Conservation (phyloP, 768 basidiomycete genomes). For the Mycena sanguinolenta region DNA sequence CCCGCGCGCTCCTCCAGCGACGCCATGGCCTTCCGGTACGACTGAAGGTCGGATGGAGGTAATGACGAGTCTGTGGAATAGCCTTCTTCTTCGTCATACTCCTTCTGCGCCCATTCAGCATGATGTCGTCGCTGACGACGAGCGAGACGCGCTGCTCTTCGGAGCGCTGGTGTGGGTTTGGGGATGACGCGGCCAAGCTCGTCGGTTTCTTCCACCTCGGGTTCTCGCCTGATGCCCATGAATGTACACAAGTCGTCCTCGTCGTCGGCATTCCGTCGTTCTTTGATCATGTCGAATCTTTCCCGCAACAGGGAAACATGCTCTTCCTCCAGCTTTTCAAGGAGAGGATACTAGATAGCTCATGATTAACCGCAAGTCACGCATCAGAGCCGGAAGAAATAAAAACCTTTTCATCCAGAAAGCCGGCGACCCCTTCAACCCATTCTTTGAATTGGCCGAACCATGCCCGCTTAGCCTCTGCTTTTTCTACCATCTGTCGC, state of each 20-base stretch:
- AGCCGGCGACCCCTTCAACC: constrained; percentile 86
- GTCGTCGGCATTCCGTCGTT: constrained; percentile 81
- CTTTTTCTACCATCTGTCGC: constrained; percentile 78
- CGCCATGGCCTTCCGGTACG: constrained; percentile 74
- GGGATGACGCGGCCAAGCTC: constrained; percentile 71
- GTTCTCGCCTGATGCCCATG: constrained; percentile 61
- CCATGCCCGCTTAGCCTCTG: constrained; percentile 87
- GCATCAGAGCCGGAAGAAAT: constrained; percentile 10
- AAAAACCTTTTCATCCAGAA: constrained; percentile 88
- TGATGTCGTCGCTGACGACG: constrained; percentile 61
- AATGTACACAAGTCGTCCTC: constrained; percentile 83
- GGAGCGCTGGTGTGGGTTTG: constrained; percentile 59
- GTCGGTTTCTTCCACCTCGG: constrained; percentile 63
- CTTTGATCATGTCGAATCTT: constrained; percentile 74
- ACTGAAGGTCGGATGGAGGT: constrained; percentile 72
- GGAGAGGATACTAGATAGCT: constrained; percentile 72
- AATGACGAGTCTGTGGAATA: constrained; percentile 90
- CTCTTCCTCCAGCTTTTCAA: constrained; percentile 85
- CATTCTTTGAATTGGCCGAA: constrained; percentile 83
- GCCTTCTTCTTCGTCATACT: constrained; percentile 73
- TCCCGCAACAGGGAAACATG: constrained; percentile 81
- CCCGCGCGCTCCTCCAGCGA: constrained; percentile 65
- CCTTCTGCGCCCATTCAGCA: constrained; percentile 33
- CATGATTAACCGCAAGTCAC: constrained; percentile 14
- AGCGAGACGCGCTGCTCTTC: constrained; percentile 68